Percentiles rank a stretch among this genome's conserved stretches.
Conservation (phyloP, 2,329 filamentous ascomycete species). For the Pyrenophora tritici-repentis region DNA sequence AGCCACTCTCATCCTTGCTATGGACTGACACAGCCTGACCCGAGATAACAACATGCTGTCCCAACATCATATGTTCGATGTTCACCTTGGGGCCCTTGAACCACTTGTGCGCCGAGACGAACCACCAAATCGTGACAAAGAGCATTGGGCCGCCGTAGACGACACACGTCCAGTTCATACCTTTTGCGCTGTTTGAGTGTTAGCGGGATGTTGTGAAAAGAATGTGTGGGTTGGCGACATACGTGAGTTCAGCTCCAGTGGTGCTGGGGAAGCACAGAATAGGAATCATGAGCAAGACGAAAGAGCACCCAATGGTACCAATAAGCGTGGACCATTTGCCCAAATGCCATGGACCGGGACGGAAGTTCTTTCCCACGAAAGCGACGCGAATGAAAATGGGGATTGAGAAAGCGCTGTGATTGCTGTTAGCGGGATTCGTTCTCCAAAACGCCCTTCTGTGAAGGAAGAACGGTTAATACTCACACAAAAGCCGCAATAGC, state of each 20-base stretch:
- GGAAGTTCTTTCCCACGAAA: slow-evolving; percentile 66
- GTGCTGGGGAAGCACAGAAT: slow-evolving; percentile 68
- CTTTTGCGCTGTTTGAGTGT: slow-evolving; percentile 42
- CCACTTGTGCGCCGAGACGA: slow-evolving; percentile 67
- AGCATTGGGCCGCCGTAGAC: slow-evolving; percentile 70
- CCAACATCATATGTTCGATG: slow-evolving; percentile 61
- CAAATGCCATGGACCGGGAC: slow-evolving; percentile 70
- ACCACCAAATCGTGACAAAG: slow-evolving; percentile 64
- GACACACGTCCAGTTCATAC: slow-evolving; percentile 72
- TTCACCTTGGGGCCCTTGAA: slow-evolving; percentile 74
- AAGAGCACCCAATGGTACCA: slow-evolving; percentile 61
- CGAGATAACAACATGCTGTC: slow-evolving; percentile 9
- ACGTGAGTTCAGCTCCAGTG: slow-evolving; percentile 60
- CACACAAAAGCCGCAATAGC: slow-evolving; percentile 69
- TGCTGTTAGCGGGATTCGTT: neutral
- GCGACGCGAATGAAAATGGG: slow-evolving; percentile 64
- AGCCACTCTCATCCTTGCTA: neutral
- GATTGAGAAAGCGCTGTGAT: slow-evolving; percentile 55
- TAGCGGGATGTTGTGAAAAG: slow-evolving; percentile 5
- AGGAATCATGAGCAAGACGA: slow-evolving; percentile 70
- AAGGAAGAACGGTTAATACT: slow-evolving; percentile 10
- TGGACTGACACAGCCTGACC: neutral
- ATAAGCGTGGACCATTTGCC: slow-evolving; percentile 63
- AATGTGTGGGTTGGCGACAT: slow-evolving; percentile 21
- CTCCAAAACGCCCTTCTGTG: no score